Evolutionary conservation across 768 basidiomycete genomes (phyloP).

Genomic region (Saitozyma sp.): DNA sequence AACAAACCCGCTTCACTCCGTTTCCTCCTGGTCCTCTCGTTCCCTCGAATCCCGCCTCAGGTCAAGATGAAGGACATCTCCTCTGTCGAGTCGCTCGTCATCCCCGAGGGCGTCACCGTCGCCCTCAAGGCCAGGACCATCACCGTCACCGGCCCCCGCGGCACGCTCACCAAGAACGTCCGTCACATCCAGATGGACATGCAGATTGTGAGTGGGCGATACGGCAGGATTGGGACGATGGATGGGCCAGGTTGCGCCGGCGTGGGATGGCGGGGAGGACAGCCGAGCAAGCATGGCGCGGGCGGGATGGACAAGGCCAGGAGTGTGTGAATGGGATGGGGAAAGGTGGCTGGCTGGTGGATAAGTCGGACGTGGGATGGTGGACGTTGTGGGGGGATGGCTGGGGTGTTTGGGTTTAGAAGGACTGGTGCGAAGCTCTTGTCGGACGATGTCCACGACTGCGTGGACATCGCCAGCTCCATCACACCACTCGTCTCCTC

Average conservation of each 20-base stretch:
- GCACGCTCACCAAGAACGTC: slow-evolving; percentile 76
- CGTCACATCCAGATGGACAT: slow-evolving; percentile 57
- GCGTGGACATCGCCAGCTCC: too few species aligned
- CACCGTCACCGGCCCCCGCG: slow-evolving; percentile 87
- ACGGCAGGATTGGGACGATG: neutral
- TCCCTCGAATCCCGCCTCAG: neutral
- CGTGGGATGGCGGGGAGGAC: neutral
- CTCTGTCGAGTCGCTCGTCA: slow-evolving; percentile 49
- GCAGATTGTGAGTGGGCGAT: slow-evolving; percentile 46
- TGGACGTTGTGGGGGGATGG: neutral
- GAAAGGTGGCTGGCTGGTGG: neutral
- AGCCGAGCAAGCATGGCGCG: neutral
- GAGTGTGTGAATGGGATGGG: neutral
- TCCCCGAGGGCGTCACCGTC: slow-evolving; percentile 71
- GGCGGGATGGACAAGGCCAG: neutral
- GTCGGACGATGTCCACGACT: too few species aligned
- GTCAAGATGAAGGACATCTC: slow-evolving; percentile 53
- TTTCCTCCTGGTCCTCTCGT: too few species aligned
- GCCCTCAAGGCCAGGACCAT: slow-evolving; percentile 87
- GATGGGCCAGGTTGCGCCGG: neutral
- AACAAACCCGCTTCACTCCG: too few species aligned
- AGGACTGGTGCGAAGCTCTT: too few species aligned
- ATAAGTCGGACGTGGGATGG: neutral
- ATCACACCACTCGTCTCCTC: neutral
- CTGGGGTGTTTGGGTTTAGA: too few species aligned